Evolutionary conservation across 768 basidiomycete genomes (phyloP).

Genomic region (Kwoniella mangroviensis): DNA sequence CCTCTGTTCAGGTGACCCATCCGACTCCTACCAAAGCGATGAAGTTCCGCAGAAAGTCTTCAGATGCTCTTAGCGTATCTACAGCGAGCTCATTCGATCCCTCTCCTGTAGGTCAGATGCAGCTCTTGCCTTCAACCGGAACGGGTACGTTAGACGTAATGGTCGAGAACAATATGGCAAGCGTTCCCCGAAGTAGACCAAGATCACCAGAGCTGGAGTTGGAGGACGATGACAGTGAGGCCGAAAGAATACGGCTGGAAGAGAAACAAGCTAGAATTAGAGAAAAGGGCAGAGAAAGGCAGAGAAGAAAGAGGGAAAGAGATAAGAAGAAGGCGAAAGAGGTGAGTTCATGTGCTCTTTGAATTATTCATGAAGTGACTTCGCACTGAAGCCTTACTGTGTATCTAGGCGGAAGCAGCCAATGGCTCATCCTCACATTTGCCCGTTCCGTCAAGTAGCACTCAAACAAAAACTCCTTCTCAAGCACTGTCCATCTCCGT

Average conservation of each 20-base stretch:
- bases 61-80: slow-evolving; percentile 10
- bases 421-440: slow-evolving; percentile 17
- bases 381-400: too few relatives aligned
- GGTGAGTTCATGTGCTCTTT: slow-evolving; percentile 21
- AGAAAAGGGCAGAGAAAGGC: slow-evolving; percentile 46
- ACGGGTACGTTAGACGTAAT: slow-evolving; percentile 15
- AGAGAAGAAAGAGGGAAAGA: slow-evolving; percentile 47
- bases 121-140: slow-evolving; percentile 13
- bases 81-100: slow-evolving; percentile 18
- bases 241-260: slow-evolving; percentile 17
- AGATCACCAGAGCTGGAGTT: slow-evolving; percentile 27
- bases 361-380: too few relatives aligned
- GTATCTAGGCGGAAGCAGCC: not conserved
- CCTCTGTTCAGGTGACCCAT: slow-evolving; percentile 30
- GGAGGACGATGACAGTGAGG: slow-evolving; percentile 35
- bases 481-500: slow-evolving; percentile 23
- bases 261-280: slow-evolving; percentile 36
- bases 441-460: slow-evolving; percentile 22
- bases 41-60: slow-evolving; percentile 15
- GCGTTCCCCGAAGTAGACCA: slow-evolving; percentile 1
- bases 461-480: slow-evolving; percentile 15
- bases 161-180: slow-evolving; percentile 1
- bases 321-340: slow-evolving; percentile 37
- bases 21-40: slow-evolving; percentile 33
- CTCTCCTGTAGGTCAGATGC: slow-evolving; percentile 3